Conservation (phyloP, 257 asterid genomes). For the Solanum dulcamara region DNA sequence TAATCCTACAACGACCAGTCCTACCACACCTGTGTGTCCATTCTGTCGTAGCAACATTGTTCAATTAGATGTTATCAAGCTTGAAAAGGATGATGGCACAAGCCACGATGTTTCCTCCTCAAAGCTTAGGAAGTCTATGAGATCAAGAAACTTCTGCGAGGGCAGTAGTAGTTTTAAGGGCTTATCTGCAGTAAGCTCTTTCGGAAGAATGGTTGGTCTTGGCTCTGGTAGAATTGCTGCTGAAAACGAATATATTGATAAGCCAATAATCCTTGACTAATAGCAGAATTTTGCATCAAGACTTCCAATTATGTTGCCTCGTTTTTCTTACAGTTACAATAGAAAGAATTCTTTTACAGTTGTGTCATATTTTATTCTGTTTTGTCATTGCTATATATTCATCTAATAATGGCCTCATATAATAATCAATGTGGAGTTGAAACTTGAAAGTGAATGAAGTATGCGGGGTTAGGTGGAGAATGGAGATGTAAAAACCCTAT, state of each 20-base stretch:
- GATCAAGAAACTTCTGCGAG: constrained; percentile 64
- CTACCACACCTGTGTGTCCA: constrained; percentile 65
- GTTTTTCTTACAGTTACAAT: constrained; percentile 7
- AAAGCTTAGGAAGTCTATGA: constrained; percentile 50
- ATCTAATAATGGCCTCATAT: no score
- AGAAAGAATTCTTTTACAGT: constrained; percentile 24
- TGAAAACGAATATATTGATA: constrained; percentile 53
- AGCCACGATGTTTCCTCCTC: constrained; percentile 37
- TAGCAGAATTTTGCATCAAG: neutral
- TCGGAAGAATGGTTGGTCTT: constrained; percentile 61
- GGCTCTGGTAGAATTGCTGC: constrained; percentile 58
- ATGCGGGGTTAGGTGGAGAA: neutral
- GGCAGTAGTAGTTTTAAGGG: constrained; percentile 93
- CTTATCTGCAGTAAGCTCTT: constrained; percentile 58
- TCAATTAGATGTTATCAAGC: constrained; percentile 53
- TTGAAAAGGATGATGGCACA: constrained; percentile 21
- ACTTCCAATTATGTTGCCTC: neutral
- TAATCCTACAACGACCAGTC: constrained; percentile 44
- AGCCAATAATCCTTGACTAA: constrained; percentile 43
- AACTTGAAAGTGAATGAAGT: neutral
- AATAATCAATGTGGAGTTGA: no score
- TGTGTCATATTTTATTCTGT: neutral
- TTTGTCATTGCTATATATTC: no score
- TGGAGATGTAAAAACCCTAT: neutral
- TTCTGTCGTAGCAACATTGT: constrained; percentile 83